A percentile compares a stretch with the other conserved stretches of the same genome.
Conservation (phyloP, 2,329 filamentous ascomycete genomes). For the Stagonosporopsis tanaceti region DNA sequence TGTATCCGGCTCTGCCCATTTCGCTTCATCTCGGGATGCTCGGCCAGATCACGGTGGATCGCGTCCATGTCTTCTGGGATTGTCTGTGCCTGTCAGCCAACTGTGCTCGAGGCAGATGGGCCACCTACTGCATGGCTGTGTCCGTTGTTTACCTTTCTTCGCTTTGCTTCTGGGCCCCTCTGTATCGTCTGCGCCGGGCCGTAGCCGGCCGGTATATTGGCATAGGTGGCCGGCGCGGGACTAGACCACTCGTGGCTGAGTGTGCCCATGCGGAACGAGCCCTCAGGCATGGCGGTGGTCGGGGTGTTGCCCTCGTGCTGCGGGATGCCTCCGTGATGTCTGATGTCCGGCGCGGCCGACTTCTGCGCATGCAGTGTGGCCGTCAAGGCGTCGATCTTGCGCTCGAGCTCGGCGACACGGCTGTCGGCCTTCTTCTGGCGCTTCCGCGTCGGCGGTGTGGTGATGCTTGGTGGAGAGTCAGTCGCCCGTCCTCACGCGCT, state of each 20-base stretch:
- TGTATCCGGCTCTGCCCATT: constrained; percentile 38
- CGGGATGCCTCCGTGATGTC: constrained; percentile 36
- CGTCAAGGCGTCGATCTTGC: constrained; percentile 89
- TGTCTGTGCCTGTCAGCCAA: constrained; percentile 32
- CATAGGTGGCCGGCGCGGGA: constrained; percentile 25
- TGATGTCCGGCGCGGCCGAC: constrained; percentile 27
- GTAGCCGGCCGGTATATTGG: constrained; percentile 44
- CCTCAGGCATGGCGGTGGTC: constrained; percentile 31
- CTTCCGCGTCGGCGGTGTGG: constrained; percentile 76
- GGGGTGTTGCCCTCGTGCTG: constrained; percentile 25
- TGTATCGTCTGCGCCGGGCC: constrained; percentile 42
- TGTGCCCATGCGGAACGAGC: constrained; percentile 36
- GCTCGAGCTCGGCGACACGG: constrained; percentile 87
- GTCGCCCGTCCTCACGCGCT: not conserved
- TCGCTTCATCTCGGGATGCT: constrained; percentile 47
- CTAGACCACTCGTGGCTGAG: constrained; percentile 43
- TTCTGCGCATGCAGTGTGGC: constrained; percentile 74
- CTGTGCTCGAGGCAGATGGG: not conserved
- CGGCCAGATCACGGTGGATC: constrained; percentile 47
- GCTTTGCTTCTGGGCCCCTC: constrained; percentile 43
- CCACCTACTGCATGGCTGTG: constrained; percentile 39
- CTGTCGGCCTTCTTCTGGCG: constrained; percentile 92
- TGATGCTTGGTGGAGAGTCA: constrained; percentile 35
- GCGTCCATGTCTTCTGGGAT: constrained; percentile 51
- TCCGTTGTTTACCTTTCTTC: constrained; percentile 40